A percentile compares a stretch with the other conserved stretches of the same genome.
Evolutionary conservation across 495 filamentous ascomycete species (phyloP).

Genomic region (Daldinia childiae): DNA sequence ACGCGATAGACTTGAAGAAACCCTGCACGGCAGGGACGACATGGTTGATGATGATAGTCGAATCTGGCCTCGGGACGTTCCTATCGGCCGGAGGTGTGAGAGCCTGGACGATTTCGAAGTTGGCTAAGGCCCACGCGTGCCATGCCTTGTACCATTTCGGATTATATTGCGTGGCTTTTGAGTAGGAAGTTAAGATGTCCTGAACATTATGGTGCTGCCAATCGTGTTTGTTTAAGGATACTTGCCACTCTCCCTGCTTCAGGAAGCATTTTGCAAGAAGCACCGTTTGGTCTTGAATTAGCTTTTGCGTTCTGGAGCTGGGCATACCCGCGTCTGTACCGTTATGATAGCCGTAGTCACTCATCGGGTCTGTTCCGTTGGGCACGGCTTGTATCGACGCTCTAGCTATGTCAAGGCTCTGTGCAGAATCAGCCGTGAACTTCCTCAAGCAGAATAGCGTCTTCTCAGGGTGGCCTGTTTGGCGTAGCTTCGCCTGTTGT

Average conservation of each 20-base stretch:
- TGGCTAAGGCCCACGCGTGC: constrained; percentile 99
- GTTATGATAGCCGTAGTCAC: constrained; percentile 68
- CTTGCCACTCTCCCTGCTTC: constrained; percentile 95
- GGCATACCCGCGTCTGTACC: constrained; percentile 57
- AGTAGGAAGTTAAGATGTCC: constrained; percentile 85
- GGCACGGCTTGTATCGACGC: constrained; percentile 61
- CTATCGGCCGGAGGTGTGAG: constrained; percentile 70
- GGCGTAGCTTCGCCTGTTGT: constrained; percentile 57
- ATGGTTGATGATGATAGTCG: constrained; percentile 77
- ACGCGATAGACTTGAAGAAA: constrained; percentile 93
- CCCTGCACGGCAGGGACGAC: constrained; percentile 93
- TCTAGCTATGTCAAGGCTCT: constrained; percentile 70
- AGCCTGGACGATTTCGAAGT: constrained; percentile 95
- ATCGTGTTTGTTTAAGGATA: constrained; percentile 79
- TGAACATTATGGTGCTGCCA: constrained; percentile 81
- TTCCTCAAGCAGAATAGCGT: constrained; percentile 81
- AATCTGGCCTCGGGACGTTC: constrained; percentile 64
- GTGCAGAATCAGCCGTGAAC: constrained; percentile 81
- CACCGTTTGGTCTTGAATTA: constrained; percentile 69
- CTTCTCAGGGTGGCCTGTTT: constrained; percentile 59
- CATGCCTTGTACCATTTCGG: constrained; percentile 97
- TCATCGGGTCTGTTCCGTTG: constrained; percentile 60
- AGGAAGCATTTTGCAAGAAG: constrained; percentile 95
- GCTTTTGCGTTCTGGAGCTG: constrained; percentile 54
- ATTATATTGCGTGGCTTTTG: constrained; percentile 89